A percentile compares a stretch with the other conserved stretches of the same genome.
Evolutionary conservation across 352 stramenopile genomes (phyloP).

Genomic region (Pythium brassicae): DNA sequence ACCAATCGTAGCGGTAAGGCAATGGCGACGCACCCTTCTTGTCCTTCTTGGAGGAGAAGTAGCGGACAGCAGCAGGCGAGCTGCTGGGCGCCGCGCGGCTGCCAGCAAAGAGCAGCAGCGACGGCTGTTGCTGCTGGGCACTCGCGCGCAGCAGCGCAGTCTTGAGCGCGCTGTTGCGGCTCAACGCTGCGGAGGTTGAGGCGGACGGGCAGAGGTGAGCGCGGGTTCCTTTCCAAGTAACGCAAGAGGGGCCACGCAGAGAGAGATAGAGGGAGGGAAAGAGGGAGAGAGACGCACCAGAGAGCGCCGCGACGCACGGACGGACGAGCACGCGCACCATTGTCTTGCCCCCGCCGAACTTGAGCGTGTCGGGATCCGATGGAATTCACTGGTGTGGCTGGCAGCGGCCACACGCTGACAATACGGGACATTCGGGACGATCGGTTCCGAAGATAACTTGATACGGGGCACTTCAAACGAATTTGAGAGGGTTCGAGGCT

Average conservation of each 20-base stretch:
- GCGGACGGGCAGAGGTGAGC: not conserved
- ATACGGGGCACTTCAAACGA: no score
- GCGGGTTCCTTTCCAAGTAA: not conserved
- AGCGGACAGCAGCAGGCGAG: slow-evolving; percentile 14
- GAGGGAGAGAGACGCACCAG: slow-evolving; percentile 3
- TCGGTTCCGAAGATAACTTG: no score
- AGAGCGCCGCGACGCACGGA: slow-evolving; percentile 36
- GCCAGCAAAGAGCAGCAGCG: slow-evolving; percentile 5
- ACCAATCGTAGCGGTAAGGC: no score
- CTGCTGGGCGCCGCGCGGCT: not conserved
- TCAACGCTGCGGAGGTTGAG: slow-evolving; percentile 3
- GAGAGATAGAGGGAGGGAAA: not conserved
- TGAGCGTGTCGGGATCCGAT: not conserved
- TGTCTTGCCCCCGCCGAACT: slow-evolving; percentile 2
- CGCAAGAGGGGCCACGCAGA: not conserved
- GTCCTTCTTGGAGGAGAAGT: slow-evolving; percentile 50
- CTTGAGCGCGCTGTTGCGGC: slow-evolving; percentile 17
- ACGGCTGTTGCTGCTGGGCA: slow-evolving; percentile 16
- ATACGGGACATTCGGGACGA: no score
- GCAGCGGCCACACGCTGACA: no score
- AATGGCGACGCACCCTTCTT: slow-evolving; percentile 45
- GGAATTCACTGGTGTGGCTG: no score
- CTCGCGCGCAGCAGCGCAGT: slow-evolving; percentile 18
- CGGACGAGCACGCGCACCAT: slow-evolving; percentile 77
- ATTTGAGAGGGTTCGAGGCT: no score